Base-by-base conservation (phyloP, 495 filamentous ascomycete genomes). In the Beverwykella pulmonaria region DNA sequence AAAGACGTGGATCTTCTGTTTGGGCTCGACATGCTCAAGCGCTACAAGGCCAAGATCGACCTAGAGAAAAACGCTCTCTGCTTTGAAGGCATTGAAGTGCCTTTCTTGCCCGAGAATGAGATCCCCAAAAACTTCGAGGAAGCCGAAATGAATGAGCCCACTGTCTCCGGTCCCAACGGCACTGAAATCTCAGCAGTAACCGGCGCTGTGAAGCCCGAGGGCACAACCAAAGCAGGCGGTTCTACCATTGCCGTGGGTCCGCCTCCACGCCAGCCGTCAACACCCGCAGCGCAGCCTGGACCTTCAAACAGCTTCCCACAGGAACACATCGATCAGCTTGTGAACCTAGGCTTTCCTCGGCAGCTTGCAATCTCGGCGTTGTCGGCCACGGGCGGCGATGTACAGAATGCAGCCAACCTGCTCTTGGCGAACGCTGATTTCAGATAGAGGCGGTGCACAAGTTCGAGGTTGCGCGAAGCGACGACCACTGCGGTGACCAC, bases 1-100 rank as follows among this genome's bases (percentile, higher is more conserved):
- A 99, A 98, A 77, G 87, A 90, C 62, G 94, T 98, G n/a, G 94
- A 98, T 71, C 81, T 99, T 12, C 84, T 99, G 8, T 82, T 99
- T 12, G 94, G 94, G 6, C 80, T 99, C 49, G 94, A 99, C 75
- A 99, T 99, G 90, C 80, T 98, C 54, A 96, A 92, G 76, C 84
- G 95, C 30, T 91, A 97, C 75, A 93, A 96, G 77, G 94, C 93
- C 3, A 90, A 83, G 62, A 92, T 99, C 67, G 95, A 99, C 73
- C 84, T 99, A 9, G 81, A 83, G 64, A 87, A 86, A 72, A 88
- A 89, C 63, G 87, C 86, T 30, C 83, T 99, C 19, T 80, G 93
- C 30, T 95, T 99, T 71, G 63, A 94, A 72, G 91, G 89, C 57
- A 87, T 89, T 52, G 90, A 92, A 49, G 89, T 99, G 10, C 83